Evolutionary conservation across 495 filamentous ascomycete species (phyloP).

Genomic region (Xylaria castorea): DNA sequence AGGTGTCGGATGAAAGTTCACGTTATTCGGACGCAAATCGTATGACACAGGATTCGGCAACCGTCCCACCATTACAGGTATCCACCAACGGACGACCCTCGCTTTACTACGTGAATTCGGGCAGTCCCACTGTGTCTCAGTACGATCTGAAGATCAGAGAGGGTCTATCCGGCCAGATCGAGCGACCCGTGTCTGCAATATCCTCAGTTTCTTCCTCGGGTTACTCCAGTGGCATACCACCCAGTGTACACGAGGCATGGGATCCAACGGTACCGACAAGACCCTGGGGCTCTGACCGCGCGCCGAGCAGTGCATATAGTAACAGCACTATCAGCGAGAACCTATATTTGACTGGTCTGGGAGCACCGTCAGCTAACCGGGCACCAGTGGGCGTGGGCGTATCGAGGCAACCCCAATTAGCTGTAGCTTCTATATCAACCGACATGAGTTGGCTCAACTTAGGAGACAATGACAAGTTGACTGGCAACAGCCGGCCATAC

Average conservation of each 20-base stretch:
- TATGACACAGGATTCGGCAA: conserved; percentile 60
- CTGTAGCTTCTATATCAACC: conserved; percentile 45
- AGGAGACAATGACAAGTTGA: conserved; percentile 38
- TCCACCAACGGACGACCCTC: conserved; percentile 55
- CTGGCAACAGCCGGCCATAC: not conserved
- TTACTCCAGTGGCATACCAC: conserved; percentile 64
- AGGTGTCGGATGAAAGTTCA: conserved; percentile 55
- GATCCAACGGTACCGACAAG: conserved; percentile 50
- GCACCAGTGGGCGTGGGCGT: conserved; percentile 48
- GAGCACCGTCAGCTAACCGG: conserved; percentile 48
- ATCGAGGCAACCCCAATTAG: conserved; percentile 51
- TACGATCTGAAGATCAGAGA: conserved; percentile 56
- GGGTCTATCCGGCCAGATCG: conserved; percentile 68
- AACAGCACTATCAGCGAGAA: conserved; percentile 23
- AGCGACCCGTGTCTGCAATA: conserved; percentile 60
- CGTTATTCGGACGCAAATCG: conserved; percentile 59
- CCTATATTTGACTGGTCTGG: conserved; percentile 46
- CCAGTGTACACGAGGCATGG: conserved; percentile 61
- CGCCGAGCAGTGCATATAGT: conserved; percentile 68
- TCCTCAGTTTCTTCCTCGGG: conserved; percentile 58
- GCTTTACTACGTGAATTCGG: conserved; percentile 65
- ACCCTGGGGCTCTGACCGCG: conserved; percentile 56
- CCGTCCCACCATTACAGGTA: conserved; percentile 58
- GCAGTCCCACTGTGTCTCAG: conserved; percentile 71
- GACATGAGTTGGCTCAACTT: conserved; percentile 86